Evolutionary conservation across 768 basidiomycete genomes (phyloP).

Genomic region (Xerocomellus dryophilus): DNA sequence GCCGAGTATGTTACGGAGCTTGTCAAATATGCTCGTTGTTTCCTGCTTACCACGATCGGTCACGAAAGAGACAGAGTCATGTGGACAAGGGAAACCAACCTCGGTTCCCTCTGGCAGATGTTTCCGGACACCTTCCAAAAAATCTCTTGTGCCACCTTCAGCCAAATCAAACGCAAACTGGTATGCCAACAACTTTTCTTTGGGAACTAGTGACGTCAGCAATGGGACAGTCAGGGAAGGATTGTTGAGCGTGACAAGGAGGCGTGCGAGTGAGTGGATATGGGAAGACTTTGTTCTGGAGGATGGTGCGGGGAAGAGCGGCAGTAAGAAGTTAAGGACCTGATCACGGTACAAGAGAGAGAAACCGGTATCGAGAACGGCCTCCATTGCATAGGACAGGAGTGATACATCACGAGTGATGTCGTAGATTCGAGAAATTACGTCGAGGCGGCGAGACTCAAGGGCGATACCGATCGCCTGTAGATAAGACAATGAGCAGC

Average conservation of each 20-base stretch:
- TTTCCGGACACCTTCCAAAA: conserved; percentile 71
- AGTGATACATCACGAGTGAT: conserved; percentile 72
- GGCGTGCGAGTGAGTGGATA: conserved; percentile 77
- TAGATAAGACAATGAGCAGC: conserved; percentile 8
- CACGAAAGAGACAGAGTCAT: not conserved
- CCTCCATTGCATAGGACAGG: conserved; percentile 89
- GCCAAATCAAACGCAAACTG: conserved; percentile 95
- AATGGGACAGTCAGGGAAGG: conserved; percentile 75
- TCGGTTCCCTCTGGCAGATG: conserved; percentile 66
- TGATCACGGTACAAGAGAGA: conserved; percentile 82
- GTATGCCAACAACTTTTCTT: conserved; percentile 78
- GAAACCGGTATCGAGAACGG: conserved; percentile 86
- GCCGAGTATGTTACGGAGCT: conserved; percentile 77
- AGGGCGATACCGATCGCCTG: conserved; percentile 95
- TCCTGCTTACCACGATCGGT: conserved; percentile 38
- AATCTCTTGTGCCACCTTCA: conserved; percentile 92
- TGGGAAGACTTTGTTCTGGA: conserved; percentile 72
- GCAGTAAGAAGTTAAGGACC: conserved; percentile 73
- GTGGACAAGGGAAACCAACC: conserved; percentile 37
- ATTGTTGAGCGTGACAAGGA: conserved; percentile 85
- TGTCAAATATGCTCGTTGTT: conserved; percentile 63
- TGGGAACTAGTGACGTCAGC: conserved; percentile 65
- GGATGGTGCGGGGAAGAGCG: conserved; percentile 79
- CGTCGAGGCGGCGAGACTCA: conserved; percentile 84
- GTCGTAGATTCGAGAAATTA: conserved; percentile 75